Percentiles rank a stretch among this genome's conserved stretches.
phyloP scores from a whole-genome alignment of 2,329 filamentous ascomycete genomes.

The Blastomyces parvus region DNA sequence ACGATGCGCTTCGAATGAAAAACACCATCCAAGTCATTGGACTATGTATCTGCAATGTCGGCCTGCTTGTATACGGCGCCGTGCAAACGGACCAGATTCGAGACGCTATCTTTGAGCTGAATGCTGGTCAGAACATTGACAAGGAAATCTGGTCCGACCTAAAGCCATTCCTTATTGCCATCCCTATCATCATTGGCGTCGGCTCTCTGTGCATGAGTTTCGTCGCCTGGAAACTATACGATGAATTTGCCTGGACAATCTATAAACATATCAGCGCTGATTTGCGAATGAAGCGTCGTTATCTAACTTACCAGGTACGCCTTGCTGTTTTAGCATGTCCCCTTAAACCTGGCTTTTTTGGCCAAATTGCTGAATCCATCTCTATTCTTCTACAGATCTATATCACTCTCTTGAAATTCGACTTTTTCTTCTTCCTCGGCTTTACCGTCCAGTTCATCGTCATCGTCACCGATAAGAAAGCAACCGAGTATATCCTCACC shows the following conservation, averaged over 20 bases:
- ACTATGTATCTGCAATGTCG: conserved; percentile 83
- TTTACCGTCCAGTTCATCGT: conserved; percentile 98
- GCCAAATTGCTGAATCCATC: neutral
- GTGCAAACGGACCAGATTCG: conserved; percentile 88
- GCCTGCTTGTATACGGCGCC: conserved; percentile 81
- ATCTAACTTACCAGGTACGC: conserved; percentile 85
- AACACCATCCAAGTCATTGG: conserved; percentile 99
- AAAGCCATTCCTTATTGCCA: conserved; percentile 69
- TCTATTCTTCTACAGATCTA: conserved; percentile 65
- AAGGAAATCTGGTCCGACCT: conserved; percentile 57
- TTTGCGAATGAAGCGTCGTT: conserved; percentile 91
- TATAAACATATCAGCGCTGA: conserved; percentile 98
- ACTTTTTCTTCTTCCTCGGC: conserved; percentile 99
- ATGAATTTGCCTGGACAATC: conserved; percentile 98
- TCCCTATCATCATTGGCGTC: conserved; percentile 72
- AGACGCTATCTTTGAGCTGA: conserved; percentile 55
- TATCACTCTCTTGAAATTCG: conserved; percentile 94
- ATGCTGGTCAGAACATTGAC: conserved; percentile 37
- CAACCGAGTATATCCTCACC: conserved; percentile 75
- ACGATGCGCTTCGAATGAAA: conserved; percentile 86
- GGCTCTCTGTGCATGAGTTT: conserved; percentile 64
- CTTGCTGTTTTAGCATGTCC: conserved; percentile 2
- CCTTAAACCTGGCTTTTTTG: neutral
- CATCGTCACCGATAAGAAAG: conserved; percentile 62
- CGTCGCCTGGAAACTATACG: conserved; percentile 88